These are phyloP conservation scores for Calvatia gigantea DNA, from an alignment of 768 basidiomycete genomes.

Conservation along the genomic window DNA sequence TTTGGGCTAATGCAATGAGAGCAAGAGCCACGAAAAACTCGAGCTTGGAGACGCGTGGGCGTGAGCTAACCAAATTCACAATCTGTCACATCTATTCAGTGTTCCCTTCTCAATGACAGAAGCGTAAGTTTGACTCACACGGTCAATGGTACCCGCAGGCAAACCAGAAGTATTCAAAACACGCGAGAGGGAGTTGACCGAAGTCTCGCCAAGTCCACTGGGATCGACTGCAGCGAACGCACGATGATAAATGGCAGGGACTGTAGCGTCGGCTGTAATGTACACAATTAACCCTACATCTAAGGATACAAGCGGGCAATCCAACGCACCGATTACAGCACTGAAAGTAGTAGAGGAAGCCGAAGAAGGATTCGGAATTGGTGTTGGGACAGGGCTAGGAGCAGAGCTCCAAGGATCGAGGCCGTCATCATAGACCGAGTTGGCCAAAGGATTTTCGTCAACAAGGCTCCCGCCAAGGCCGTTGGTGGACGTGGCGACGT, in stretches of 20 bases:
- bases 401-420: conserved; percentile 78
- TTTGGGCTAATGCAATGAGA: conserved; percentile 82
- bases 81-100: conserved; percentile 52
- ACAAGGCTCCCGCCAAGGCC: conserved; percentile 73
- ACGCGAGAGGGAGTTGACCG: conserved; percentile 79
- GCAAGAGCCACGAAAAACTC: conserved; percentile 93
- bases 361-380: conserved; percentile 44
- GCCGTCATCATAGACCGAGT: conserved; percentile 76
- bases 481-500: conserved; percentile 49
- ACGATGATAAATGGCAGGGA: conserved; percentile 72
- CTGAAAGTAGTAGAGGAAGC: conserved; percentile 44
- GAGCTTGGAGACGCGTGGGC: conserved; percentile 75
- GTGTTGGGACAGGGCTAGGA: conserved; percentile 69
- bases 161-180: conserved; percentile 75
- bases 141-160: conserved; percentile 80
- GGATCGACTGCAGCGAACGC: conserved; percentile 75
- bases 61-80: conserved; percentile 82
- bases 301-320: background rate
- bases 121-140: conserved; percentile 39
- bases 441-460: conserved; percentile 70
- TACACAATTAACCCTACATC: conserved; percentile 7
- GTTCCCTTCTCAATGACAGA: background rate
- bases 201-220: conserved; percentile 69
- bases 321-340: conserved; percentile 61
- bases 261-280: conserved; percentile 66